Evolutionary conservation across 2,329 filamentous ascomycete species (phyloP), one percentile per base, ranked within the genome.

Genomic region (Cercospora beticola): DNA sequence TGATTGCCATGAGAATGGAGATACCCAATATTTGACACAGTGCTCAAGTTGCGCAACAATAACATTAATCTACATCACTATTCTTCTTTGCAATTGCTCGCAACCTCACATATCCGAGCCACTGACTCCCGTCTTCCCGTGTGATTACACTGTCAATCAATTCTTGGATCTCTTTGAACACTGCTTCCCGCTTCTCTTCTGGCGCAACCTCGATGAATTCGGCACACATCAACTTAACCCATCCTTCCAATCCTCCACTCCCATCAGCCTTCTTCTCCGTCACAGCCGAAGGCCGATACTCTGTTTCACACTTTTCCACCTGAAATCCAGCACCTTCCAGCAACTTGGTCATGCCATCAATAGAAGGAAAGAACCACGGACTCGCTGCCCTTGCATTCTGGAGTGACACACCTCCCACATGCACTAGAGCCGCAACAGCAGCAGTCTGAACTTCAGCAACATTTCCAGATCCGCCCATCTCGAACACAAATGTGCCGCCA

Each of bases 291-390:
- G 89, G 88, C 62, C 90, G 79, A 81, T 89, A 91, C 79, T 90
- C 88, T 21, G 83, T 77, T 81, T 92, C 89, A 6, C 82, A 82
- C 60, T 80, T 78, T 23, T 81, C 76, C 69, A 85, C 82, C 30
- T 75, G 73, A 61, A 85, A 85, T 0, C 83, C 83, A 2, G 78
- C 74, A 2, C 76, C 68, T 60, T 79, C 74, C 36, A 86, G 72
- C 3, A 77, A 75, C 16, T 69, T 65, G 49, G 73, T 72, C 77
- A 87, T 84, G 88, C 88, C 90, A 0, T 71, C 76, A 74, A 89
- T 87, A 70, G 89, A 88, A 0, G 90, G 88, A 77, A 92, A 92
- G 78, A 90, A 92, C 90, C 90, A 92, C 4, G 90, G 90, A 69
- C 86, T 85, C 0, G 81, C 82, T 14, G 82, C 83, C 21, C 81